Evolutionary conservation across 2,329 filamentous ascomycete genomes (phyloP), one percentile per base, ranked within the genome.

Genomic region (Penicillium griseofulvum): DNA sequence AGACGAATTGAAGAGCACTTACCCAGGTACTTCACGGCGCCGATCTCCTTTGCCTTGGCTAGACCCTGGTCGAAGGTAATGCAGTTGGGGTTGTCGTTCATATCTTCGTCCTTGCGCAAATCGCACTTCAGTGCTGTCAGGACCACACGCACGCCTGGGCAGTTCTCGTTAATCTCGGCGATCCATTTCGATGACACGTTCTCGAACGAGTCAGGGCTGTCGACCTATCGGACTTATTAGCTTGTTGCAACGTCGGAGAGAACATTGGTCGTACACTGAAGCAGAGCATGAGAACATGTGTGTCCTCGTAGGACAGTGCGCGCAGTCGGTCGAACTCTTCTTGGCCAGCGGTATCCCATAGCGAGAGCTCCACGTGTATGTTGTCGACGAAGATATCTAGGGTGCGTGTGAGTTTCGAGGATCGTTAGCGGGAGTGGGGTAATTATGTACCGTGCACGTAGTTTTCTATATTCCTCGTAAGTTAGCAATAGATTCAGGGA

Each of bases 131-230:
- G 83, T 24, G 94, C 94, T 5, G 97, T 92, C 8, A 99, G 83
- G 17, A 99, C 94, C 43, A 99, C 85, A 75, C 95, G 96, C 61
- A 97, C 94, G 55, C 89, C 90, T 1, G 91, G 91, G 76, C 94
- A 97, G 78, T 99, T 97, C 77, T 99, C 94, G 60, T 92, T 90
- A 64, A 99, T 99, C 76, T 99, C 94, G 59, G 90, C 89, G 5
- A 97, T 90, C 94, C 94, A 99, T 78, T 99, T 99, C 66, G 90
- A 93, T 75, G 96, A 91, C 58, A 99, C 91, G 83, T 99, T 99
- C 75, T 99, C 94, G 58, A 99, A 85, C 3, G 92, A 97, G 75
- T 97, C 92, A 65, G 89, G 91, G 72, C 90, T 96, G 76, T 99
- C 94, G 72, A 97, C 82, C 82, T 84, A 59, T 10, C 26, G 41